These are phyloP conservation scores for Calendula officinalis DNA, from an alignment of 129 eudicot genomes.

Conservation along the genomic window DNA sequence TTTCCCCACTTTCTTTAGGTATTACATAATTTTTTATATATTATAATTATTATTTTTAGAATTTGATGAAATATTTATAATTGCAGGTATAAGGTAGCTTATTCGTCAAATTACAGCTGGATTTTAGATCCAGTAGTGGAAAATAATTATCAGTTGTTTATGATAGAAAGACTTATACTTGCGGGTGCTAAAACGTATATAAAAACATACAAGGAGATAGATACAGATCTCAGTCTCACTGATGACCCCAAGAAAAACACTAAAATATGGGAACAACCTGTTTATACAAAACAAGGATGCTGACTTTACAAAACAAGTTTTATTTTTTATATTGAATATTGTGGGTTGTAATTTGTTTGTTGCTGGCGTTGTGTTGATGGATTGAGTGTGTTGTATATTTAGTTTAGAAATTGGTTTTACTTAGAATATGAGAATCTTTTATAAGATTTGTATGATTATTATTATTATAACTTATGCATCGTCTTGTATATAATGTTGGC, in stretches of 20 bases:
- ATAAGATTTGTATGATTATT: too few relatives aligned
- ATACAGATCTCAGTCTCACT: slow-evolving; percentile 77
- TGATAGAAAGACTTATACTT: slow-evolving; percentile 84
- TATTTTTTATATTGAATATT: background rate
- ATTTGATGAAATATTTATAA: background rate
- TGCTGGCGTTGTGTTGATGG: slow-evolving; percentile 9
- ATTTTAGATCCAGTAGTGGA: slow-evolving; percentile 73
- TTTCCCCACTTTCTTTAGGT: slow-evolving; percentile 83
- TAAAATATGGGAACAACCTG: slow-evolving; percentile 74
- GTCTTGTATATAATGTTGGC: too few relatives aligned
- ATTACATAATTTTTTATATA: background rate
- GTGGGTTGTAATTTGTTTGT: slow-evolving; percentile 16
- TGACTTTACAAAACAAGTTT: slow-evolving; percentile 17
- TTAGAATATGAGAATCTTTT: background rate
- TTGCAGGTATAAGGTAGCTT: slow-evolving; percentile 87
- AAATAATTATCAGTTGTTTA: slow-evolving; percentile 87
- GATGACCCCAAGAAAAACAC: slow-evolving; percentile 95
- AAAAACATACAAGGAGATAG: slow-evolving; percentile 66
- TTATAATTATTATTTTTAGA: too few relatives aligned
- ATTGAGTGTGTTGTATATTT: slow-evolving; percentile 24
- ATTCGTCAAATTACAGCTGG: slow-evolving; percentile 77
- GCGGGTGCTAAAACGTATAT: slow-evolving; percentile 79
- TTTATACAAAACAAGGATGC: slow-evolving; percentile 63
- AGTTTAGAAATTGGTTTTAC: slow-evolving; percentile 20
- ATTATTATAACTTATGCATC: too few relatives aligned